These are phyloP conservation scores for Aspergillus campestris DNA, from an alignment of 495 filamentous ascomycete genomes.

Conservation along the genomic window DNA sequence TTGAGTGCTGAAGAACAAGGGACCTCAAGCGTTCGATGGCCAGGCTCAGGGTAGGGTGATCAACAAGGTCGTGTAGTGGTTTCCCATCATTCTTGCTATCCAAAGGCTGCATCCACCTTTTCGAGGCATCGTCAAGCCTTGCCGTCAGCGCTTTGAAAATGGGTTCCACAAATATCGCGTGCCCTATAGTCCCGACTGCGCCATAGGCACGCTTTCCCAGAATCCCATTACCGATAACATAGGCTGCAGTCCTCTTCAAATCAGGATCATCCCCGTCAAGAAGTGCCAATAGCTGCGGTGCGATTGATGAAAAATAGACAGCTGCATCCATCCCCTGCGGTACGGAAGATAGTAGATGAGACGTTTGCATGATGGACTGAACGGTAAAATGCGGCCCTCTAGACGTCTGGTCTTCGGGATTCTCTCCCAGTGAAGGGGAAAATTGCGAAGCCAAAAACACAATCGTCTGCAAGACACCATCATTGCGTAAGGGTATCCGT, in stretches of 20 bases:
- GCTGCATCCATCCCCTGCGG: slow-evolving; percentile 49
- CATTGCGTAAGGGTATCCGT: slow-evolving; percentile 51
- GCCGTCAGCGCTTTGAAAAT: slow-evolving; percentile 56
- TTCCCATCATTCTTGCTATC: not conserved
- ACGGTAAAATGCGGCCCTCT: slow-evolving; percentile 59
- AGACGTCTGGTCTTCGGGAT: slow-evolving; percentile 24
- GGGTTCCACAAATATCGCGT: slow-evolving; percentile 59
- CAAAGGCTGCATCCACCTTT: slow-evolving; percentile 15
- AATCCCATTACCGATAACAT: slow-evolving; percentile 67
- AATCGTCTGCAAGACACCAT: slow-evolving; percentile 60
- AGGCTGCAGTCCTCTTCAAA: slow-evolving; percentile 56
- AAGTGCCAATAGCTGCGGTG: slow-evolving; percentile 56
- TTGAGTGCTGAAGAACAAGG: slow-evolving; percentile 58
- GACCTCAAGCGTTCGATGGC: slow-evolving; percentile 50
- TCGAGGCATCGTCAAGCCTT: slow-evolving; percentile 21
- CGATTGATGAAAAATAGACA: slow-evolving; percentile 54
- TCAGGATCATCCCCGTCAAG: slow-evolving; percentile 60
- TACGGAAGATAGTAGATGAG: slow-evolving; percentile 52
- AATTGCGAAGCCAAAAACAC: slow-evolving; percentile 59
- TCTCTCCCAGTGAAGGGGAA: slow-evolving; percentile 37
- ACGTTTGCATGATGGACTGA: slow-evolving; percentile 61
- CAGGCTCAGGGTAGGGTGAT: slow-evolving; percentile 14
- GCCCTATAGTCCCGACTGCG: slow-evolving; percentile 60
- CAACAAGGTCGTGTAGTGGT: slow-evolving; percentile 12
- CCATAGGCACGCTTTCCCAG: slow-evolving; percentile 58